These are phyloP conservation scores for Phytopythium helicoides DNA, from an alignment of 352 stramenopile genomes.

Conservation along the genomic window DNA sequence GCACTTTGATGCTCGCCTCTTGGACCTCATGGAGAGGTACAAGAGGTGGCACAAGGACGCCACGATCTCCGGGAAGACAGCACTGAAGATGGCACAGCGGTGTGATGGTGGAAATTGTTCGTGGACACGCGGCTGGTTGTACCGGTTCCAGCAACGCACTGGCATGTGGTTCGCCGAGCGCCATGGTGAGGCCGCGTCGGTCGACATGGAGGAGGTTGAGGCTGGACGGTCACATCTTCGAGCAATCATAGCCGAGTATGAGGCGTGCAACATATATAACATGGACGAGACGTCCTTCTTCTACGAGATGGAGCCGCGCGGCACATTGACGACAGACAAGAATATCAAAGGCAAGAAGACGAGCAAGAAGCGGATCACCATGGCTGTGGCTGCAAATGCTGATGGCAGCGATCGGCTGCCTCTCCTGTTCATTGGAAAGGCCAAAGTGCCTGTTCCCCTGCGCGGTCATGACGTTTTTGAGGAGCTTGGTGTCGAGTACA, in stretches of 20 bases:
- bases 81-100: background rate
- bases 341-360: slow-evolving; percentile 5
- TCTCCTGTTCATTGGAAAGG: slow-evolving; percentile 11
- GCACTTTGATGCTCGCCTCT: background rate
- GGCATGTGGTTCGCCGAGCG: background rate
- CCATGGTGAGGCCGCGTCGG: background rate
- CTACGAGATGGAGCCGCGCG: slow-evolving; percentile 7
- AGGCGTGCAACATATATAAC: slow-evolving; percentile 8
- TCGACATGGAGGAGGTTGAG: background rate
- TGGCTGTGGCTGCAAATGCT: slow-evolving; percentile 12
- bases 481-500: slow-evolving; percentile 11
- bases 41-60: background rate
- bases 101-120: background rate
- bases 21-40: background rate
- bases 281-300: slow-evolving; percentile 16
- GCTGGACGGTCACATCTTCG: background rate
- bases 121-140: background rate
- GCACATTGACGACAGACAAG: slow-evolving; percentile 3
- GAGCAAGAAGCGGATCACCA: slow-evolving; percentile 8
- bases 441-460: slow-evolving; percentile 4
- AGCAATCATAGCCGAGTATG: background rate
- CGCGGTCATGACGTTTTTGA: slow-evolving; percentile 9
- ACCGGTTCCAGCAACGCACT: background rate
- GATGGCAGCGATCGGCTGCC: slow-evolving; percentile 8
- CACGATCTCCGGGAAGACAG: background rate